Evolutionary conservation across 148 eudicot species (phyloP), one percentile per base, ranked within the genome.

Genomic region (Cornus controversa): DNA sequence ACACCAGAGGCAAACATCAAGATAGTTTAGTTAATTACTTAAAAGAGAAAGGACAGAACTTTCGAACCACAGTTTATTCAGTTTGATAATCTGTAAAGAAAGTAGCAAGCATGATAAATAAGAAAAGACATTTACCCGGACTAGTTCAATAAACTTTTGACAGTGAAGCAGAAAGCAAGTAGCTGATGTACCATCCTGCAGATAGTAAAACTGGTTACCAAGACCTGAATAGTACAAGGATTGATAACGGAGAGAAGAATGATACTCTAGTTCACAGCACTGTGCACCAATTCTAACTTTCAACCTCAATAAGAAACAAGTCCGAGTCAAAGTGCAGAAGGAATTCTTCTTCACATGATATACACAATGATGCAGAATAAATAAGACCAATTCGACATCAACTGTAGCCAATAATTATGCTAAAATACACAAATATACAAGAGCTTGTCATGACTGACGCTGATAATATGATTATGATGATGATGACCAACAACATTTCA

Each of bases 141-240:
- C 89, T 75, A 96, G 86, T 82, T 96, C 99, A 71, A 96, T 90
- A 77, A 91, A 96, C 74, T 93, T 90, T 70, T 96, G 99, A 84
- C 90, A 96, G 77, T 93, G 97, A 79, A 96, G 94, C 76, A 96
- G 86, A 83, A 93, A 93, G 82, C 92, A 93, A 58, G 89, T 81
- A 73, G 92, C 84, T 77, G 99, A 96, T 82, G 84, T 87, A 68
- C 85, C 89, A 77, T 91, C 91, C 99, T 96, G 98, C 87, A 86
- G 67, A 76, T 71, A 82, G 28, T 2, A 81, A 72, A 75, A 14
- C 50, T 66, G 64, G 67, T 57, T 26, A 73, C 60, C 80, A 77
- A 76, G 72, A 77, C 67, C 79, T 71, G 23, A 63, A 76, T 15
- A 70, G 70, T 13, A 71, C 2, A 22, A 62, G n/a, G 22, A 71